Conservation (phyloP, 2,329 filamentous ascomycete genomes). For the Septoria petroselini region DNA sequence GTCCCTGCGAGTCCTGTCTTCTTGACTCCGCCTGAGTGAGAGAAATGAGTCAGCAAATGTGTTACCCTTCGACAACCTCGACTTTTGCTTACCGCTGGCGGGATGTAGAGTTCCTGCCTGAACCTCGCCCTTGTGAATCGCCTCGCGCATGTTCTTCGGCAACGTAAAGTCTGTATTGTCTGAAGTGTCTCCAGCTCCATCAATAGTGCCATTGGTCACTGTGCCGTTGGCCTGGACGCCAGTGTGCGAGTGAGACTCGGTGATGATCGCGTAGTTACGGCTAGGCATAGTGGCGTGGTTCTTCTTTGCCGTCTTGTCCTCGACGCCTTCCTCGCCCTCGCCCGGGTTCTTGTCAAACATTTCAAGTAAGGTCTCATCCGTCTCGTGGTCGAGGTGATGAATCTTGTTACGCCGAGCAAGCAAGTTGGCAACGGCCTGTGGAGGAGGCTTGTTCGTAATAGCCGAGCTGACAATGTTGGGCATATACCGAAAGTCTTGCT, state of each 20-base stretch:
- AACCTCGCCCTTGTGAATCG: constrained; percentile 73
- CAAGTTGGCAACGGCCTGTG: constrained; percentile 62
- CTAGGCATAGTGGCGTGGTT: constrained; percentile 84
- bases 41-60: too few relatives aligned
- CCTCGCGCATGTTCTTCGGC: constrained; percentile 61
- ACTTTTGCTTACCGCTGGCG: constrained; percentile 52
- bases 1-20: constrained; percentile 44
- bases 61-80: too few relatives aligned
- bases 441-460: constrained; percentile 67
- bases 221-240: constrained; percentile 30
- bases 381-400: constrained; percentile 60
- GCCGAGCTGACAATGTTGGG: constrained; percentile 62
- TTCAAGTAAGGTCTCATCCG: constrained; percentile 62
- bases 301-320: constrained; percentile 62
- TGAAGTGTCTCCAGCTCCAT: constrained; percentile 19
- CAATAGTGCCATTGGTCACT: constrained; percentile 23
- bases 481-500: constrained; percentile 62
- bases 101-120: constrained; percentile 73
- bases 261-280: constrained; percentile 63
- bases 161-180: constrained; percentile 42
- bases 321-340: constrained; percentile 42
- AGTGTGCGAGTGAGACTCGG: constrained; percentile 46
- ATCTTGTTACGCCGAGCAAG: constrained; percentile 63
- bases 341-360: constrained; percentile 61
- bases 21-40: constrained; percentile 35